Percentiles rank a stretch among this genome's conserved stretches.
Evolutionary conservation across 2,329 filamentous ascomycete genomes (phyloP).

Genomic region (Penicillium sp.): DNA sequence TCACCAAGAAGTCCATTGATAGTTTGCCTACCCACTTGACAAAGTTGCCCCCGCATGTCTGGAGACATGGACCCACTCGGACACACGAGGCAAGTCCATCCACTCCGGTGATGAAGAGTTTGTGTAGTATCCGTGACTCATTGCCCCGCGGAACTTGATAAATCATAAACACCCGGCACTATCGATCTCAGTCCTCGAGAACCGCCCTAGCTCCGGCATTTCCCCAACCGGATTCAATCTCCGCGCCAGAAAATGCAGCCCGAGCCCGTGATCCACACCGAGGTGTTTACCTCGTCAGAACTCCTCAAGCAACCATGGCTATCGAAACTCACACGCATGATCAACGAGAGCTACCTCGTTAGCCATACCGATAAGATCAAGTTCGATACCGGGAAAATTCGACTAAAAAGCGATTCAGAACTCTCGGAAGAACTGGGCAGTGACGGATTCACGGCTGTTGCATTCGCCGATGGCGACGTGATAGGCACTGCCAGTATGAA

Average conservation of each 20-base stretch:
- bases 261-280: neutral
- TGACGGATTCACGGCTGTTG: conserved; percentile 13
- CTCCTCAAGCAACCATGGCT: conserved; percentile 15
- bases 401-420: conserved; percentile 9
- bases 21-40: neutral
- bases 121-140: neutral
- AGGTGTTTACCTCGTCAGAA: conserved; percentile 10
- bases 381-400: conserved; percentile 2
- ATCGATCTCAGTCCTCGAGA: too few relatives aligned
- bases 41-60: neutral
- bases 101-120: neutral
- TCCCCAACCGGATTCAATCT: neutral
- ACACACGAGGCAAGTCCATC: neutral
- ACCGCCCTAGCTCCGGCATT: neutral
- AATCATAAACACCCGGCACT: neutral
- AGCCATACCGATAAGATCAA: conserved; percentile 7
- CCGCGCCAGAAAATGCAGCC: neutral
- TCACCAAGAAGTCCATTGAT: too few relatives aligned
- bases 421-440: conserved; percentile 11
- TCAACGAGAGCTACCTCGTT: conserved; percentile 16
- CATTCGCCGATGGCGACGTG: conserved; percentile 5
- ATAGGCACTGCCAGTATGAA: conserved; percentile 19
- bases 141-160: neutral
- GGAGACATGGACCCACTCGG: neutral
- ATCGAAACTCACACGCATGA: conserved; percentile 11